A percentile compares a stretch with the other conserved stretches of the same genome.
These are phyloP conservation scores for Candolleomyces aberdarensis DNA, from an alignment of 768 basidiomycete genomes.

Conservation along the genomic window DNA sequence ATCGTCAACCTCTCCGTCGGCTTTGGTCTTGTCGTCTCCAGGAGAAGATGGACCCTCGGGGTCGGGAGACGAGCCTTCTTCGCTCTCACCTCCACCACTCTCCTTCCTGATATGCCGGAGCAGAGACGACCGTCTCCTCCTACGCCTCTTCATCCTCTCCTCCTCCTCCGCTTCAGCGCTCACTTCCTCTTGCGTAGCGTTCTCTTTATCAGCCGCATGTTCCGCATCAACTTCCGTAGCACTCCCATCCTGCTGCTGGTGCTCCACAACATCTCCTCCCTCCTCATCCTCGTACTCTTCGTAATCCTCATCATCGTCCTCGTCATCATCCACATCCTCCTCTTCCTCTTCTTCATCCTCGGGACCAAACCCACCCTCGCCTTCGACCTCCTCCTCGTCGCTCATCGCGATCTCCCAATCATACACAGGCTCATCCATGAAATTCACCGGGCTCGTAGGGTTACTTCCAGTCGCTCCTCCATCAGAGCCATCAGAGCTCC, in stretches of 20 bases:
- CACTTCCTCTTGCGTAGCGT: conserved; percentile 6
- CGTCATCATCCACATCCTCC: conserved; percentile 15
- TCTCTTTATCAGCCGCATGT: conserved; percentile 5
- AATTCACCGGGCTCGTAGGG: conserved; percentile 5
- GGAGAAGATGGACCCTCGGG: background rate
- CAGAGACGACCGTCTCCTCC: conserved; percentile 3
- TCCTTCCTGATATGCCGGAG: background rate
- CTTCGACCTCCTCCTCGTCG: conserved; percentile 2
- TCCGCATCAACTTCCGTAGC: background rate
- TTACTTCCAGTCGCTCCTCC: background rate
- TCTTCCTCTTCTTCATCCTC: conserved; percentile 15
- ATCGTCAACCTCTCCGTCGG: conserved; percentile 22
- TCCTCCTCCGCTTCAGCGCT: background rate
- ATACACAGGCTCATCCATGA: conserved; percentile 13
- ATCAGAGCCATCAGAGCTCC: background rate
- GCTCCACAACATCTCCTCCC: background rate
- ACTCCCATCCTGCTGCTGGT: background rate
- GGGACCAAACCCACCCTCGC: background rate
- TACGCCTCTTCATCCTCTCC: background rate
- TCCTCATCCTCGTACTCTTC: conserved; percentile 13
- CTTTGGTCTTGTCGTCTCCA: background rate
- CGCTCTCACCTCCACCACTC: background rate
- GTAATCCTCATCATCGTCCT: conserved; percentile 18
- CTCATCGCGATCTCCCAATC: conserved; percentile 11
- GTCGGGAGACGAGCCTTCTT: background rate